Base-by-base conservation (phyloP, 2,329 filamentous ascomycete species). In the Stagonosporopsis rhizophila region DNA sequence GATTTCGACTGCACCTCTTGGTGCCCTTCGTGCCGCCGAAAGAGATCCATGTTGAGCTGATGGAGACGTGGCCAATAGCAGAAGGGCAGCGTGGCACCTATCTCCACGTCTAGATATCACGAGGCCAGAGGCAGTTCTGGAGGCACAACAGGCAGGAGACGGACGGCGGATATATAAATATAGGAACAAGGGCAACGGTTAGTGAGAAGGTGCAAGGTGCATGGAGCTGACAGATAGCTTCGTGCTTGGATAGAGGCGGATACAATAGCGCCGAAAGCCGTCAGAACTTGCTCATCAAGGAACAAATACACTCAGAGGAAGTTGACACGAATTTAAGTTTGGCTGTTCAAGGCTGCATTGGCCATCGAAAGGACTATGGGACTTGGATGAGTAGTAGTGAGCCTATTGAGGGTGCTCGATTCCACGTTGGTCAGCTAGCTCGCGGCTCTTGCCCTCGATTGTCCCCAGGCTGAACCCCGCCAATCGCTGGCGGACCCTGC, bases 21-120 rank as follows among this genome's bases (percentile, higher is more conserved):
- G 52, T 69, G 67, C 17, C 67, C 67, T 54, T 65, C 59, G 47
- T 69, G 67, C 22, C 65, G 64, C 25, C 56, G 51, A 28, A 60
- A 50, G 41, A 63, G 41, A 25, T 66, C 48, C 66, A 69, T 69
- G 17, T 22, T n/a, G 35, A 41, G 12, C 5, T 45, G 19, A 27
- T 6, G 14, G 27, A 40, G 25, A 42, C 39, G 28, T 14, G n/a
- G 12, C 27, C n/a, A 22, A 17, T 28, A 30, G 15, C 37, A 39
- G 44, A 44, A 15, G 25, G 27, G 51, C 56, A 44, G 46, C 17
- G 44, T 51, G 38, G 51, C 38, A 48, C 38, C 23, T 38, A 45
- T 30, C 19, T 35, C 30, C 22, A 42, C 37, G 42, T 22, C 9
- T 14, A 38, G 25, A n/a, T 19, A 17, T 32, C 12, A 37, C 42